Evolutionary conservation across 2,329 filamentous ascomycete species (phyloP), one percentile per base, ranked within the genome.

Genomic region (Pestalotiopsis sp.): DNA sequence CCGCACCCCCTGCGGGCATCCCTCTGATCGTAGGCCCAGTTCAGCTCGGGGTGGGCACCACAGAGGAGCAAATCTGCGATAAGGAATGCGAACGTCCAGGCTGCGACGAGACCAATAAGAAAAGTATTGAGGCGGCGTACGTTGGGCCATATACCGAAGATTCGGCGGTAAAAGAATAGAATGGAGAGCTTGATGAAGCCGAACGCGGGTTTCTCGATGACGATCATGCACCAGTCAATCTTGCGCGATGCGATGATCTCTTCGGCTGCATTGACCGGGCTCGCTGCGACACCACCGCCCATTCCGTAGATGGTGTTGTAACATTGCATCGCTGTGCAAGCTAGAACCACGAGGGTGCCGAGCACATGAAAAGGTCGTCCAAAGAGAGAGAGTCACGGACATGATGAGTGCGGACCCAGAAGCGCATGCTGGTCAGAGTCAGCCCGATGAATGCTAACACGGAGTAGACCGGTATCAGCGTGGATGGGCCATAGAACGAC

Each of bases 111-210:
- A 3, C 4, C 13, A 2, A 45, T 17, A 13, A 45, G 41, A 2
- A 2, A 4, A 4, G 13, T 45, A 2, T 45, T 45, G 6, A 45
- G 41, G 13, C 41, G 41, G 41, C 41, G 41, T 6, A 7, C 41
- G 1, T 45, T 45, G 13, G 41, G 41, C 41, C 41, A 45, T 45
- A 17, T 63, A 20, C 45, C 67, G 45, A 56, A 70, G 45, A 63
- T 59, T 13, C 31, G 38, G 2, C 56, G 27, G 56, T 69, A 69
- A 17, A 67, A 70, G 23, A 69, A 69, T 3, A 70, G 64, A 40
- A 70, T 57, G 23, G 68, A 69, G 6, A 70, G 65, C 65, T 70
- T 70, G 57, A 70, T 58, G 27, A 68, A 68, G 31, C 69, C 68
- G 31, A 70, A 70, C 23, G 68, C 65, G 4, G 63, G 64, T 38